These are phyloP conservation scores for Parathielavia hyrcaniae DNA, from an alignment of 495 filamentous ascomycete genomes.

Conservation along the genomic window DNA sequence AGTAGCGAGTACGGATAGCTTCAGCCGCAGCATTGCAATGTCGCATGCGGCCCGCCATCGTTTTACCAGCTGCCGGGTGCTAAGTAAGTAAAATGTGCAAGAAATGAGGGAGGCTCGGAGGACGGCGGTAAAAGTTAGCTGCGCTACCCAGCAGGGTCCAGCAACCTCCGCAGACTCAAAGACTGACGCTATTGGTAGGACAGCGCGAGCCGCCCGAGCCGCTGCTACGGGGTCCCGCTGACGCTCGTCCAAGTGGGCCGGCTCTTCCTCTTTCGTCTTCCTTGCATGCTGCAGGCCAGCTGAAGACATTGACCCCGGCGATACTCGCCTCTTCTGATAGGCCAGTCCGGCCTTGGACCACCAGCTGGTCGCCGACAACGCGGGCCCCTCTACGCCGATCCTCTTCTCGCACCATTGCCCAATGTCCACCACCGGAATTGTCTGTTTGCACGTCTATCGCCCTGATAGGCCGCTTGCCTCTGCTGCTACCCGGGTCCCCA, in stretches of 20 bases:
- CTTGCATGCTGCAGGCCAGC: constrained; percentile 18
- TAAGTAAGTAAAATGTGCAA: no score
- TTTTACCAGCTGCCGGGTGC: no score
- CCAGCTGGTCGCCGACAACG: background rate
- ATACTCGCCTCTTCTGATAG: constrained; percentile 2
- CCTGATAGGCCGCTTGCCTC: background rate
- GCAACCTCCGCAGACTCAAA: background rate
- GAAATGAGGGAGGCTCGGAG: no score
- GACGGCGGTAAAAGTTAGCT: no score
- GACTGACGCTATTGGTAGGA: no score
- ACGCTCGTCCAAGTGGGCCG: background rate
- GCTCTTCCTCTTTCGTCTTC: constrained; percentile 7
- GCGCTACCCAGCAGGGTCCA: no score
- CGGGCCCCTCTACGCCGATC: background rate
- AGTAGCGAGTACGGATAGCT: no score
- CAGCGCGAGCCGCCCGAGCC: no score
- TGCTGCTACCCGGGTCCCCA: background rate
- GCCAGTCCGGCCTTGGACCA: background rate
- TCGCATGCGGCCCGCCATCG: no score
- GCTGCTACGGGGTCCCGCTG: constrained; percentile 3
- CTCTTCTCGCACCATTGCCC: background rate
- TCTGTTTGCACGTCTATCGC: background rate
- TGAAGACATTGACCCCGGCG: constrained; percentile 8
- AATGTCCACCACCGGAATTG: background rate
- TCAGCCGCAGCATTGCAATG: no score